Evolutionary conservation across 228 moss, liverwort and hornwort genomes (phyloP), one percentile per base, ranked within the genome.

Genomic region (Sphagnum magellanicum): DNA sequence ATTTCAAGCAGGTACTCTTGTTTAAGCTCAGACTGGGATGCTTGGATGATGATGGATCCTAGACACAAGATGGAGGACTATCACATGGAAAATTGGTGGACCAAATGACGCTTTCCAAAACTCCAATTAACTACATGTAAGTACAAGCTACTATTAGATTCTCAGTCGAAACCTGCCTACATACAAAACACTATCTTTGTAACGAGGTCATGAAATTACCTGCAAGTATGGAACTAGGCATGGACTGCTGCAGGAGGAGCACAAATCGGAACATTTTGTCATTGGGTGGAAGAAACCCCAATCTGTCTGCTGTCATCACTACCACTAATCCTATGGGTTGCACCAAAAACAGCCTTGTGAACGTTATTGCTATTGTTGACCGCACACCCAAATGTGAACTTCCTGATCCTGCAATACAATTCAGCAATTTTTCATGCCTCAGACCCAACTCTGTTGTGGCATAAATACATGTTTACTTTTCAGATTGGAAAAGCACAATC

Each of bases 211-310:
- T 32, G 55, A 55, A 50, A 74, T 32, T 46, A 85, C 85, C 85
- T 81, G 85, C 85, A 55, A 85, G 74, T 63, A 85, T 75, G 55
- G 85, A 85, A 6, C 63, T 81, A 48, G 85, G 85, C 81, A 81
- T 85, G 16, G 81, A 74, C 61, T 85, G 85, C 61, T 85, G 85
- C 65, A 85, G 64, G 4, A 85, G 77, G 52, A 85, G 61, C 57
- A 85, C 81, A 75, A 85, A 85, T 48, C 81, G 81, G 64, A 85
- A 81, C 85, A 85, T 81, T 8, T 72, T 72, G 63, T 85, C 85
- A 53, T 79, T 61, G 49, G 81, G 76, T 70, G 84, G 84, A 50
- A 85, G 61, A 59, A 85, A 71, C 10, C 81, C 81, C 7, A 77
- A 61, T 53, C 74, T 74, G 15, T 85, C 85, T 53, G 85, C 81